Base-by-base conservation (phyloP, 2,329 filamentous ascomycete genomes). In the Grosmannia huntii region DNA sequence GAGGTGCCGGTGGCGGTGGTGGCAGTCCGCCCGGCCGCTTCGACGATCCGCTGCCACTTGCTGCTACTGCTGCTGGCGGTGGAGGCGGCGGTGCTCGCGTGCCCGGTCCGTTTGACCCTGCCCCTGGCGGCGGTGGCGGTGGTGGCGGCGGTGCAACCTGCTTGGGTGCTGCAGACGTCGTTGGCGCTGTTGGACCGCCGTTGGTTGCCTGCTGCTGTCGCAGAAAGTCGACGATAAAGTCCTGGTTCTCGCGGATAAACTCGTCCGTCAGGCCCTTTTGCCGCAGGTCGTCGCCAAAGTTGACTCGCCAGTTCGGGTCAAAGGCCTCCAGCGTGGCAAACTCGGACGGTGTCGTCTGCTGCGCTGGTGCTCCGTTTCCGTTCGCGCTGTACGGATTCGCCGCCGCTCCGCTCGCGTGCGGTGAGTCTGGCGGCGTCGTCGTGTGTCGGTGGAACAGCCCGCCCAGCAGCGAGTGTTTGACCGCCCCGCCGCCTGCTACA, bases 171-270 rank as follows among this genome's bases (percentile, higher is more conserved):
- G 56, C n/a, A 6, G 52, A 44, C 27, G 61, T 60, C 11, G 27
- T 21, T 54, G 54, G 21, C 27, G 58, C 41, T 27, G 63, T 56
- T 7, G 62, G 44, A 14, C 65, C 65, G 61, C 61, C 66, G 61
- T 65, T 68, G 61, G 65, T 70, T 64, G 71, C 73, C 62, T 80
- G 78, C 63, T 85, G 77, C 60, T 83, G 73, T 62, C 77, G 78
- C 60, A 86, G 70, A 64, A 85, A 86, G 46, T 83, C 77, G 62
- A 85, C 77, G 65, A 86, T 86, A 62, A 86, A 86, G 64, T 85
- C 82, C 65, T 86, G 83, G 65, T 86, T 85, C 44, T 84, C 82
- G 62, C 78, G 79, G 65, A 86, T 86, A 62, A 85, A 82, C 63
- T 85, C 82, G 64, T 85, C 82, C 7, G 79, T 84, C 61, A 85